These are phyloP conservation scores for Pythium grandisporangium DNA, from an alignment of 352 stramenopile species.

Conservation along the genomic window DNA sequence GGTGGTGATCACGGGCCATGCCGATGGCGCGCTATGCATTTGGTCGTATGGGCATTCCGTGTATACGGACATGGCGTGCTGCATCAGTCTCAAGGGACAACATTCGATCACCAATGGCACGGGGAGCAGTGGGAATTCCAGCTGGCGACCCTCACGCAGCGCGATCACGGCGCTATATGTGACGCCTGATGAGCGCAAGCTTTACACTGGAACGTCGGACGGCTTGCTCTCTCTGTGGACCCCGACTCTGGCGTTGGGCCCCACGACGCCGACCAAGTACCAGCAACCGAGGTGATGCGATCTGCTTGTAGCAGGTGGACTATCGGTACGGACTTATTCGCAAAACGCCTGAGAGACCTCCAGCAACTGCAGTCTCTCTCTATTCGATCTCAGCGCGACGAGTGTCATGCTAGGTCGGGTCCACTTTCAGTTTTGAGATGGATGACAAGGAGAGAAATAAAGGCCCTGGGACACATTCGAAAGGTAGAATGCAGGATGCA, in stretches of 20 bases:
- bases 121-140: background rate
- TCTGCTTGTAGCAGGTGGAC: no score
- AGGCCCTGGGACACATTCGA: no score
- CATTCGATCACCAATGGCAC: constrained; percentile 22
- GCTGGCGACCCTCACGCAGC: constrained; percentile 16
- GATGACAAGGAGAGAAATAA: no score
- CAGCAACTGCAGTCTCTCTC: no score
- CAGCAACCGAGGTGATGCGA: no score
- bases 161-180: constrained; percentile 43
- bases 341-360: no score
- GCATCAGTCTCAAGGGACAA: constrained; percentile 38
- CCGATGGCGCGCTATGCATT: constrained; percentile 46
- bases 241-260: constrained; percentile 3
- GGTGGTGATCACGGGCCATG: constrained; percentile 49
- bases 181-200: constrained; percentile 42
- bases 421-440: no score
- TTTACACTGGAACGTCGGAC: constrained; percentile 50
- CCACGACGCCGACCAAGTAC: constrained; percentile 14
- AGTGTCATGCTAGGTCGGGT: no score
- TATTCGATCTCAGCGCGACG: no score
- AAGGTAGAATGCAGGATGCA: no score
- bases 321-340: no score
- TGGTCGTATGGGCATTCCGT: constrained; percentile 52
- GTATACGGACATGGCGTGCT: constrained; percentile 27
- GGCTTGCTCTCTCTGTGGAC: constrained; percentile 43